Conservation (phyloP, 1,284 basidiomycete genomes). For the Phylloporus sp. region DNA sequence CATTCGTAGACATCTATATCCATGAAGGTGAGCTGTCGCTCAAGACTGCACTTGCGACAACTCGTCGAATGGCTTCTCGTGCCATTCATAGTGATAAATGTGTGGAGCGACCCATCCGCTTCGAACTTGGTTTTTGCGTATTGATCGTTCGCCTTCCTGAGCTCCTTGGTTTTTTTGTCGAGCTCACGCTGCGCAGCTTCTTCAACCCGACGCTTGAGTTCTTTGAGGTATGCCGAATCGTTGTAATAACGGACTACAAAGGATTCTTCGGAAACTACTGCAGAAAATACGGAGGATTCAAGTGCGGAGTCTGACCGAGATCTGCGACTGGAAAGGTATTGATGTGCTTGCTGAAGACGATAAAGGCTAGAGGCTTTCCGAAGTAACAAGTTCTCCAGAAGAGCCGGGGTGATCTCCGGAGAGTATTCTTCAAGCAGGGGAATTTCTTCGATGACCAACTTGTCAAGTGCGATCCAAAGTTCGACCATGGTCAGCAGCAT, state of each 20-base stretch:
- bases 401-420: constrained; percentile 43
- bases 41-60: not conserved
- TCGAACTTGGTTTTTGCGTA: constrained; percentile 18
- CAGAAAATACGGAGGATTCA: not conserved
- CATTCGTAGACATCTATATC: constrained; percentile 24
- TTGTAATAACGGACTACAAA: not conserved
- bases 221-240: not conserved
- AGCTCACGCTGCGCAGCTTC: constrained; percentile 20
- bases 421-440: constrained; percentile 47
- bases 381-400: constrained; percentile 47
- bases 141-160: constrained; percentile 15
- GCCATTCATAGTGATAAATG: not conserved
- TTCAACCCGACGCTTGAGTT: constrained; percentile 7
- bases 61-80: not conserved
- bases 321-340: not conserved
- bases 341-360: not conserved
- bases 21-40: constrained; percentile 20
- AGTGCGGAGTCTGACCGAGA: not conserved
- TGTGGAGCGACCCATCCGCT: constrained; percentile 1
- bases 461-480: constrained; percentile 51
- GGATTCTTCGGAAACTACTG: not conserved
- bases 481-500: constrained; percentile 48
- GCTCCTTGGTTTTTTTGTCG: constrained; percentile 27
- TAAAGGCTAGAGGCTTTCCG: constrained; percentile 10
- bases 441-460: constrained; percentile 34